Base-by-base conservation (phyloP, 768 basidiomycete species). In the Phlegmacium glaucopus region DNA sequence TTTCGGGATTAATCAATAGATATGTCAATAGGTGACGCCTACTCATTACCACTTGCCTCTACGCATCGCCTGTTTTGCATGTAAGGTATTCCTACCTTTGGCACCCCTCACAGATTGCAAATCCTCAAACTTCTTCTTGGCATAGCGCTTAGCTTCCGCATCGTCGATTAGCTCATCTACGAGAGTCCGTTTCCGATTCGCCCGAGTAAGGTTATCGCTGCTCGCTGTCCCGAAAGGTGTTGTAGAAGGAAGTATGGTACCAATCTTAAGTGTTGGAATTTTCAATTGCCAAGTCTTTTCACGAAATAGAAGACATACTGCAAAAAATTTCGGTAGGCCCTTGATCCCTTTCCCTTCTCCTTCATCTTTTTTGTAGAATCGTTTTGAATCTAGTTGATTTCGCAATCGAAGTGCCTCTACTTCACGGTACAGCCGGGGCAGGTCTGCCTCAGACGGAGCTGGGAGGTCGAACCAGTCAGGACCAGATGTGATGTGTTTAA, bases 91-190 rank as follows among this genome's bases (percentile, higher is more conserved):
- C 53, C 76, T 77, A 7, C 90, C 90, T 57, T 72, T 82, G 12
- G 82, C 82, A 15, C 79, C 83, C 56, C 85, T 76, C 36, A 81
- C 78, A 5, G 65, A 61, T 67, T 90, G 85, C 39, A 93, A 67
- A 44, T 90, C 87, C 51, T 80, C 79, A 67, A 92, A 94, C 70
- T 94, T 94, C 71, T 79, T 83, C 71, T 94, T 94, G n/a, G 93
- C 87, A 61, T 94, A 94, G 50, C 84, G 76, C 62, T 81, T 82
- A 22, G 89, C 80, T 66, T 93, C 88, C 2, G 89, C 84, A 68
- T 94, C 92, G 57, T 89, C 89, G 42, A 94, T 81, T 29, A 95
- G 74, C 58, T 94, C 93, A 51, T 94, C 91, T 17, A 96, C 87
- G 39, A 94, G 67, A 4, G 86, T 90, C 50, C 90, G 76, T 67